Percentiles rank a stretch among this genome's conserved stretches.
Evolutionary conservation across 2,329 filamentous ascomycete genomes (phyloP).

Genomic region (Arthrobotrys musiformis): DNA sequence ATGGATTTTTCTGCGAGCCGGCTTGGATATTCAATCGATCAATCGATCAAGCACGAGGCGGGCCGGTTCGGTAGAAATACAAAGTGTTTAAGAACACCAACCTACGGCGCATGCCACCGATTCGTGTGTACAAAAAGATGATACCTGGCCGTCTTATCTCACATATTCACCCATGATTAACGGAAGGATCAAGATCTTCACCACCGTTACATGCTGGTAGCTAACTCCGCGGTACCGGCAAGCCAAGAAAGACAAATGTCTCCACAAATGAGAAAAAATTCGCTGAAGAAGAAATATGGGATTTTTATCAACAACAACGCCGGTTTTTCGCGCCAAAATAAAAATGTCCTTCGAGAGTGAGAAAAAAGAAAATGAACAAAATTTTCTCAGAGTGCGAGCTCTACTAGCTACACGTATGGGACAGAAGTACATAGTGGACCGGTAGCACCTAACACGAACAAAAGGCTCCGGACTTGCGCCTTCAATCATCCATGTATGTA

Average conservation of each 20-base stretch:
- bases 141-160: constrained; percentile 35
- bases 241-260: background rate
- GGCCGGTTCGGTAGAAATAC: too few relatives aligned
- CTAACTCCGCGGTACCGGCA: constrained; percentile 1
- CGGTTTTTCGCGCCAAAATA: constrained; percentile 13
- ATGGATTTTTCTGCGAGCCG: too few relatives aligned
- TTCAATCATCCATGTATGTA: background rate
- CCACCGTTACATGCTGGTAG: constrained; percentile 2
- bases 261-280: background rate
- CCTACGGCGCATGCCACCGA: too few relatives aligned
- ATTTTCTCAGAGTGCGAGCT: background rate
- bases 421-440: too few relatives aligned
- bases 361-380: background rate
- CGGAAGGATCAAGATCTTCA: constrained; percentile 30
- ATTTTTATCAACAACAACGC: background rate
- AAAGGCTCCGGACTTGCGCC: background rate
- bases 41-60: too few relatives aligned
- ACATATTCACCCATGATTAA: constrained; percentile 19
- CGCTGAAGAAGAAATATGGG: constrained; percentile 6
- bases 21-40: too few relatives aligned
- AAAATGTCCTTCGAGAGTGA: background rate
- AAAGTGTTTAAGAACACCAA: too few relatives aligned
- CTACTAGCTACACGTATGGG: background rate
- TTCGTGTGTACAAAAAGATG: constrained; percentile 1
- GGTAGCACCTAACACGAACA: background rate